These are phyloP conservation scores for Collybiopsis luxurians DNA, from an alignment of 768 basidiomycete species.

Conservation along the genomic window DNA sequence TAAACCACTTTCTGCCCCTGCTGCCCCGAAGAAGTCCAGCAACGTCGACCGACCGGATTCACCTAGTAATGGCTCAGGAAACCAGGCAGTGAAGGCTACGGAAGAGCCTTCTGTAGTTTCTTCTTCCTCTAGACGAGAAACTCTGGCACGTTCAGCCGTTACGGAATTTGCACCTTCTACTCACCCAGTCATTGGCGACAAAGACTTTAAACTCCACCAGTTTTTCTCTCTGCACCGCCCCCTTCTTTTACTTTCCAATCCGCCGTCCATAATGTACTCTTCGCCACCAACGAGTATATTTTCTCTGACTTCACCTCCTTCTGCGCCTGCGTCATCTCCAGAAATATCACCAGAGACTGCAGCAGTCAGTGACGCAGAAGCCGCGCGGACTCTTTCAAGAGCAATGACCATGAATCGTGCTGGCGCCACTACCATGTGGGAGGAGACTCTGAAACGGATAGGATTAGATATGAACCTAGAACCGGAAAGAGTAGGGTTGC, in stretches of 20 bases:
- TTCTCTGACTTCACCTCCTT: constrained; percentile 15
- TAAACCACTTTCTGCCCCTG: constrained; percentile 52
- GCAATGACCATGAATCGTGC: constrained; percentile 68
- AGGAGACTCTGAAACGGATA: constrained; percentile 58
- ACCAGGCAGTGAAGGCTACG: constrained; percentile 12
- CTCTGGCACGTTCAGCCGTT: constrained; percentile 3
- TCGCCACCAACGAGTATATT: constrained; percentile 15
- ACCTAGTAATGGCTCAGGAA: constrained; percentile 11
- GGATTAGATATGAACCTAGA: constrained; percentile 55
- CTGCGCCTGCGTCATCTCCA: constrained; percentile 9
- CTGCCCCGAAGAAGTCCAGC: constrained; percentile 41
- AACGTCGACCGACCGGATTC: constrained; percentile 19
- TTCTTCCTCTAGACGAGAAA: constrained; percentile 4
- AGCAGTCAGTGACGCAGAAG: constrained; percentile 74
- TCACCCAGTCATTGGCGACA: constrained; percentile 59
- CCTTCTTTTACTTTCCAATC: constrained; percentile 64
- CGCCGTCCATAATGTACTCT: constrained; percentile 54
- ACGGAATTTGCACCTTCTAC: constrained; percentile 10
- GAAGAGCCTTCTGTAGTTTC: constrained; percentile 12
- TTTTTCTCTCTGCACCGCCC: constrained; percentile 85
- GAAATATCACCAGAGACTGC: constrained; percentile 49
- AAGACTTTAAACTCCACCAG: constrained; percentile 77
- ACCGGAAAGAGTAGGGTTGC: constrained; percentile 48
- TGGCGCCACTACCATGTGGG: constrained; percentile 65
- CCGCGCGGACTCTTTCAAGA: constrained; percentile 76